Percentiles rank a stretch among this genome's conserved stretches.
Evolutionary conservation across 306 rosid genomes (phyloP).

Genomic region (Cucumis sativus): Cucumber_9930_V3 NC_026656.2:14345501-14346000

Average conservation of each 20-base stretch:
- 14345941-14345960: constrained; percentile 90
- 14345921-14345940: constrained; percentile 89
- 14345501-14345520: constrained; percentile 62
- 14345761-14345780: constrained; percentile 69
- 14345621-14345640: constrained; percentile 54
- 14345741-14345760: constrained; percentile 35
- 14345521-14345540: constrained; percentile 44
- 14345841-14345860: constrained; percentile 52
- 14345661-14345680: constrained; percentile 68
- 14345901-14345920: constrained; percentile 50
- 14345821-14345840: constrained; percentile 86
- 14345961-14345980: constrained; percentile 49
- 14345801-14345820: constrained; percentile 51
- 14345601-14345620: constrained; percentile 87
- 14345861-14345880: constrained; percentile 52
- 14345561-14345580: constrained; percentile 73
- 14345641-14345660: constrained; percentile 55
- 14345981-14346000: constrained; percentile 75
- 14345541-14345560: constrained; percentile 79
- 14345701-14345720: constrained; percentile 52
- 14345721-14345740: constrained; percentile 63
- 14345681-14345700: constrained; percentile 58
- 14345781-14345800: constrained; percentile 25
- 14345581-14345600: constrained; percentile 61
- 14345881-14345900: constrained; percentile 72